These are phyloP conservation scores for Pestalotiopsis sp. DNA, from an alignment of 2,329 filamentous ascomycete genomes.

Conservation along the genomic window DNA sequence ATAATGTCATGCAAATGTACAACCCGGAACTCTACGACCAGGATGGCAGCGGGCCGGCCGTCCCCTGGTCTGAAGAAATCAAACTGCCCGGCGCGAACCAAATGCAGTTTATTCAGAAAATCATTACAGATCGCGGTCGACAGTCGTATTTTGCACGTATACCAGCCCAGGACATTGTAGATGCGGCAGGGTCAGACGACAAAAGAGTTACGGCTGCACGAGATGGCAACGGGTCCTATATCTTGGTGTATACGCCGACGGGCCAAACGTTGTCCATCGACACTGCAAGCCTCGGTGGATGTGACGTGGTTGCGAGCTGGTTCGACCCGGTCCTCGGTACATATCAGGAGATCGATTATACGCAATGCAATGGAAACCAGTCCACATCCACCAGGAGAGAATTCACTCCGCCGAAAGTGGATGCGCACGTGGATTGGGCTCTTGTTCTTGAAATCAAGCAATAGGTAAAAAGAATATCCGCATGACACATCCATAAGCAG, in stretches of 20 bases:
- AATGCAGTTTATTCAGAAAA: slow-evolving; percentile 20
- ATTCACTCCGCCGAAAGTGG: slow-evolving; percentile 16
- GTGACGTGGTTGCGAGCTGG: slow-evolving; percentile 18
- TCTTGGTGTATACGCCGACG: slow-evolving; percentile 21
- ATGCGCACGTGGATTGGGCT: slow-evolving; percentile 17
- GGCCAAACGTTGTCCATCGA: slow-evolving; percentile 18
- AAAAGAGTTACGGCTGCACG: slow-evolving; percentile 17
- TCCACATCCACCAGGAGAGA: slow-evolving; percentile 1
- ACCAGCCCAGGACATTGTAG: slow-evolving; percentile 16
- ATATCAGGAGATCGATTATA: slow-evolving; percentile 16
- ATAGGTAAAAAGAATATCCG: not conserved
- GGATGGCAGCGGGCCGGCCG: slow-evolving; percentile 17
- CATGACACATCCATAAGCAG: not conserved
- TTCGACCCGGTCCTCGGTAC: slow-evolving; percentile 15
- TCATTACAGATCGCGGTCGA: slow-evolving; percentile 18
- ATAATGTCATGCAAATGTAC: slow-evolving; percentile 21
- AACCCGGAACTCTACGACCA: slow-evolving; percentile 16
- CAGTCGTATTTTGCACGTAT: slow-evolving; percentile 16
- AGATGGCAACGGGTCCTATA: slow-evolving; percentile 18
- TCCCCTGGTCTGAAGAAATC: slow-evolving; percentile 17
- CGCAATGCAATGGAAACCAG: slow-evolving; percentile 10
- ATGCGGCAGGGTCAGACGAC: slow-evolving; percentile 17
- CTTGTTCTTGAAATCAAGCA: slow-evolving; percentile 15
- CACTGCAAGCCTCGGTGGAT: slow-evolving; percentile 13
- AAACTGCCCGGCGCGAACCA: slow-evolving; percentile 19